These are phyloP conservation scores for Kodamaea jinghongensis DNA, from an alignment of 805 yeast species.

Conservation along the genomic window DNA sequence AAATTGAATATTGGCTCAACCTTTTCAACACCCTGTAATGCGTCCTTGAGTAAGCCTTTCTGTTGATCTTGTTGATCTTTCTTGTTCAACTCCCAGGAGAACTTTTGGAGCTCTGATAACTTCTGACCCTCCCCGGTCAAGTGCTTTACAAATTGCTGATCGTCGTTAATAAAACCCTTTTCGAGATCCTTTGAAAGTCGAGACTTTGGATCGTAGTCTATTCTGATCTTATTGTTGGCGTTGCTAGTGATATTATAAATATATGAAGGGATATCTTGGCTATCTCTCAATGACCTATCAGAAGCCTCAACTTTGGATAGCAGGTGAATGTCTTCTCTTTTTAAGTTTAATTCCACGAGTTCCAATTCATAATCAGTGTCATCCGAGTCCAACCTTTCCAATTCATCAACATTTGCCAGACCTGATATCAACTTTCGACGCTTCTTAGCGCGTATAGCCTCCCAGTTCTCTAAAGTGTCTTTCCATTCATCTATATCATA, in stretches of 20 bases:
- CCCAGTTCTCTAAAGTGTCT: slow-evolving; percentile 47
- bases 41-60: slow-evolving; percentile 9
- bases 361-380: slow-evolving; percentile 43
- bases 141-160: slow-evolving; percentile 51
- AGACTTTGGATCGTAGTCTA: slow-evolving; percentile 55
- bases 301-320: slow-evolving; percentile 30
- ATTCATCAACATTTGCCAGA: slow-evolving; percentile 2
- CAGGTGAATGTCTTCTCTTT: slow-evolving; percentile 21
- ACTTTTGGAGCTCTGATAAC: slow-evolving; percentile 26
- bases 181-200: slow-evolving; percentile 32
- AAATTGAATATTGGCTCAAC: slow-evolving; percentile 21
- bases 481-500: slow-evolving; percentile 64
- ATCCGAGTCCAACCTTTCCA: slow-evolving; percentile 25
- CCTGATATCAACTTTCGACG: slow-evolving; percentile 5
- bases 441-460: slow-evolving; percentile 25
- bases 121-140: slow-evolving; percentile 40
- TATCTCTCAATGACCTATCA: slow-evolving; percentile 53
- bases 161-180: slow-evolving; percentile 35
- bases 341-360: slow-evolving; percentile 34
- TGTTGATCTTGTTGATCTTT: slow-evolving; percentile 14
- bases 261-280: slow-evolving; percentile 73
- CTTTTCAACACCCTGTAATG: slow-evolving; percentile 8
- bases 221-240: slow-evolving; percentile 21
- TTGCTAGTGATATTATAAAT: slow-evolving; percentile 45
- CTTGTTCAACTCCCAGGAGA: slow-evolving; percentile 33